These are phyloP conservation scores for Fusarium cyanostomum DNA, from an alignment of 2,329 filamentous ascomycete genomes.

Conservation along the genomic window DNA sequence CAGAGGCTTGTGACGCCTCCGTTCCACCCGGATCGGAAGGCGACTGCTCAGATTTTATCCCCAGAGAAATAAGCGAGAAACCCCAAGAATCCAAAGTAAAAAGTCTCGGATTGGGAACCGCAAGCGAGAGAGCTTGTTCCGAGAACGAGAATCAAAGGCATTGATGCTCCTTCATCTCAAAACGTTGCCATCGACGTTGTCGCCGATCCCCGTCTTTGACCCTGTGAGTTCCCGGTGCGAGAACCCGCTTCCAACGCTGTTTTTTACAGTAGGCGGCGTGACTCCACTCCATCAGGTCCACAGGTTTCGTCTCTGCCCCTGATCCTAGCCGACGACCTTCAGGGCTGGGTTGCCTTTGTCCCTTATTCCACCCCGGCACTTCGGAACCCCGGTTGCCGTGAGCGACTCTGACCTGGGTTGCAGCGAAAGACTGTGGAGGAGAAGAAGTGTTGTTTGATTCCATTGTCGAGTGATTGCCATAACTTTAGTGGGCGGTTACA, in stretches of 20 bases:
- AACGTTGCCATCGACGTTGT: constrained; percentile 19
- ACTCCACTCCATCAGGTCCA: constrained; percentile 16
- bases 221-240: constrained; percentile 34
- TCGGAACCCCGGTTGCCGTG: constrained; percentile 5
- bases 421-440: constrained; percentile 1
- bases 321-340: constrained; percentile 20
- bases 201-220: constrained; percentile 22
- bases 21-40: constrained; percentile 26
- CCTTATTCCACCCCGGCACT: constrained; percentile 13
- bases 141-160: constrained; percentile 2
- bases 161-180: constrained; percentile 10
- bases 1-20: constrained; percentile 16
- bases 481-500: neutral
- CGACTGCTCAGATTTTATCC: constrained; percentile 5
- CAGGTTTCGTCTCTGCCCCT: constrained; percentile 33
- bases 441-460: neutral
- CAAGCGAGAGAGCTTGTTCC: constrained; percentile 14
- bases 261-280: constrained; percentile 7
- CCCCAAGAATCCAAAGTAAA: neutral
- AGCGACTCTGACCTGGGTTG: constrained; percentile 2
- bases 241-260: constrained; percentile 21
- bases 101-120: constrained; percentile 3
- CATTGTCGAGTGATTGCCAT: constrained; percentile 1
- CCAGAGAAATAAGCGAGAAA: constrained; percentile 5
- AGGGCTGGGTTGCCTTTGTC: constrained; percentile 21